phyloP scores from a whole-genome alignment of 169 alveolate species.

The Besnoitia besnoiti region DNA sequence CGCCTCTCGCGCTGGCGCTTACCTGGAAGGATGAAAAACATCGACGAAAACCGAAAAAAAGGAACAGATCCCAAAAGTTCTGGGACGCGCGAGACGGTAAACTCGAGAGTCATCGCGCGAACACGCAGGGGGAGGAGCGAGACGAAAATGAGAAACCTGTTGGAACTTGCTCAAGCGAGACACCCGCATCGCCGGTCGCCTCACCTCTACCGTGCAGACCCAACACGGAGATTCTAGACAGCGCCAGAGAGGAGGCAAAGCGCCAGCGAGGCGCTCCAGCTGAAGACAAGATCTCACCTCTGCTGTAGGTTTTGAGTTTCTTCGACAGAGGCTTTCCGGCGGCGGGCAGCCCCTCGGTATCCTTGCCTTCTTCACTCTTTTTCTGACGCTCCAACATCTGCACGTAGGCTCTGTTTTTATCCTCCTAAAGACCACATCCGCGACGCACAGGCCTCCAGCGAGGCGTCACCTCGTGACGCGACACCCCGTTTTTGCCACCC shows the following conservation, averaged over 20 bases:
- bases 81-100: too few species aligned
- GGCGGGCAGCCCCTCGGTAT: background rate
- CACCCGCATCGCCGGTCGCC: background rate
- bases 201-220: background rate
- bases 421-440: background rate
- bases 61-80: too few species aligned
- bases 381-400: constrained; percentile 14
- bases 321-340: background rate
- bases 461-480: too few species aligned
- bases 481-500: too few species aligned
- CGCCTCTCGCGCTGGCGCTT: constrained; percentile 27
- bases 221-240: too few species aligned
- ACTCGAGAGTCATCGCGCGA: too few species aligned
- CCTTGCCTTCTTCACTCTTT: background rate
- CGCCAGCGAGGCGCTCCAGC: too few species aligned
- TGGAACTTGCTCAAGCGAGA: background rate
- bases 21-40: background rate
- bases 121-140: background rate
- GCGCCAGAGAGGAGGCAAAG: too few species aligned
- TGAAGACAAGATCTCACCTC: background rate
- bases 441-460: background rate
- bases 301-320: constrained; percentile 27
- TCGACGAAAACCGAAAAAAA: too few species aligned
- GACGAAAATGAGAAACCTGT: background rate
- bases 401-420: background rate